Evolutionary conservation across 2,329 filamentous ascomycete genomes (phyloP), one percentile per base, ranked within the genome.

Genomic region (Orbilia quercus): DNA sequence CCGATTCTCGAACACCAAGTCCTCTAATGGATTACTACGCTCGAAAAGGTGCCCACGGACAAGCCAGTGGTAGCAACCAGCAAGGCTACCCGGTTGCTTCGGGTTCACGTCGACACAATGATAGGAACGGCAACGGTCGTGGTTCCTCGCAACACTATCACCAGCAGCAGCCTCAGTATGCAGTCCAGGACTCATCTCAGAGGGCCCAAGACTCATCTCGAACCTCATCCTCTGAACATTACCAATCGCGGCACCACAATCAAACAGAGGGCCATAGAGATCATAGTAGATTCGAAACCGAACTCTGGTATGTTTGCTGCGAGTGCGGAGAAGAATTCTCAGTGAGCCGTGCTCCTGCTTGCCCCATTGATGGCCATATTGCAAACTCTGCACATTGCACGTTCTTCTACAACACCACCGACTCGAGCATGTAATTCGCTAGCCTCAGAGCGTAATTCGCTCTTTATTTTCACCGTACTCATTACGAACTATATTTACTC

Each of bases 1-100:
- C 59, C 2, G 44, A 71, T 14, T 71, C 65, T 3, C 16, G 65
- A 53, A 63, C 65, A 11, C 57, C 65, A 2, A 63, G 50, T 7
- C 65, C 57, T 25, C 2, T 59, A 20, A 71, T 71, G 66, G 18
- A 44, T 20, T 48, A 71, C 34, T 64, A 71, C 51, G 16, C 38
- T 42, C 28, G 28, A n/a, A 14, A 38, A 11, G 45, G n/a, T 12
- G 25, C 18, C 23, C 40, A 64, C 34, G 22, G 34, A 18, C 58
- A 71, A 16, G 48, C 36, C 12, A 7, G 7, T 18, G 59, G 59
- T 36, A n/a, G 36, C 22, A 42, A 12, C 4, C 42, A 42, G 23
- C 34, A 31, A 16, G 20, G 9, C 3, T 23, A 57, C 12, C 16
- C 12, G 7, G 14, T 23, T 7, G 9, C 23, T n/a, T n/a, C n/a